Evolutionary conservation across 306 rosid genomes (phyloP).

Genomic region (Cyamopsis tetragonoloba): DNA sequence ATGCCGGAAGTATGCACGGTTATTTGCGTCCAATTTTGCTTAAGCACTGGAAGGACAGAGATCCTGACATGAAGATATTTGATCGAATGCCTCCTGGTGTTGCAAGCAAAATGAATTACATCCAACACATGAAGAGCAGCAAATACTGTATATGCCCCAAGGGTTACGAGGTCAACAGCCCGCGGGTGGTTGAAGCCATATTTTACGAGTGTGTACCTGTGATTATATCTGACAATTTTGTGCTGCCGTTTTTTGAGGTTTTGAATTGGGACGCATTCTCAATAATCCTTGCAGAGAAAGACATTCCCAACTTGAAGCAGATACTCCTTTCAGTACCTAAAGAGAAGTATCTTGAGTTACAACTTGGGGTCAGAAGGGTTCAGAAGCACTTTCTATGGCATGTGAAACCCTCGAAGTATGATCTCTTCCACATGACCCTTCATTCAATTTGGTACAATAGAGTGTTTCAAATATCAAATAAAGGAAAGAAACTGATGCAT

Average conservation of each 20-base stretch:
- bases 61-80: conserved; percentile 71
- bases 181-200: conserved; percentile 82
- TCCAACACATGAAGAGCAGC: conserved; percentile 87
- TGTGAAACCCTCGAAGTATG: conserved; percentile 70
- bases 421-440: conserved; percentile 94
- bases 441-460: conserved; percentile 93
- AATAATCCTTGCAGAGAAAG: conserved; percentile 74
- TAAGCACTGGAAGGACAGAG: conserved; percentile 81
- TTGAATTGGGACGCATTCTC: conserved; percentile 88
- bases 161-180: conserved; percentile 95
- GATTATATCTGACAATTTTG: conserved; percentile 95
- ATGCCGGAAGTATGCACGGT: conserved; percentile 86
- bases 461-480: conserved; percentile 82
- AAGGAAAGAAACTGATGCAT: conserved; percentile 38
- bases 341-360: conserved; percentile 74
- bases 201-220: conserved; percentile 92
- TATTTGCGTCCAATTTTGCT: conserved; percentile 71
- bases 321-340: conserved; percentile 64
- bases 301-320: conserved; percentile 67
- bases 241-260: conserved; percentile 91
- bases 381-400: conserved; percentile 95
- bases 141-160: conserved; percentile 93
- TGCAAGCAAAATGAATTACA: conserved; percentile 79
- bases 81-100: conserved; percentile 85
- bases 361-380: conserved; percentile 69